These are phyloP conservation scores for Ramaria sp. DNA, from an alignment of 768 basidiomycete genomes.

Conservation along the genomic window DNA sequence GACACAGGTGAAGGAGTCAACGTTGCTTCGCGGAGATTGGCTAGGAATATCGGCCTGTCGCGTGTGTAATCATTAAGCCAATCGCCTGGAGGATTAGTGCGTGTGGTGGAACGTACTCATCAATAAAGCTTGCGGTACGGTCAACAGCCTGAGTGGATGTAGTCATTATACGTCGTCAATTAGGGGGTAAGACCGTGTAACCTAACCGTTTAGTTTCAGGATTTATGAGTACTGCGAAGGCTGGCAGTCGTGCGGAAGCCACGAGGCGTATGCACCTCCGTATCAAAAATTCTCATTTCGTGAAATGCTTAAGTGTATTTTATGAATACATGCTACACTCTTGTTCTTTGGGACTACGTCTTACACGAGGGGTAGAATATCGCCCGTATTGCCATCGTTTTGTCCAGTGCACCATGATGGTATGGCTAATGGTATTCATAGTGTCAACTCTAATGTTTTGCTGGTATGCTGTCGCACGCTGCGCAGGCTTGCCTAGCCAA, in stretches of 20 bases:
- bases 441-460: too few relatives aligned
- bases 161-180: not conserved
- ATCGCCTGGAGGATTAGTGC: not conserved
- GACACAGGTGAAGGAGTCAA: not conserved
- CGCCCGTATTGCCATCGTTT: too few relatives aligned
- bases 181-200: not conserved
- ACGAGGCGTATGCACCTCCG: not conserved
- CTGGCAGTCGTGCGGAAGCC: not conserved
- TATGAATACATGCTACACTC: too few relatives aligned
- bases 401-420: too few relatives aligned
- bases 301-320: not conserved
- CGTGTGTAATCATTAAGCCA: not conserved
- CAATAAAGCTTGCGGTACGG: not conserved
- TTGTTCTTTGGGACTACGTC: too few relatives aligned
- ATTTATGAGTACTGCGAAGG: not conserved
- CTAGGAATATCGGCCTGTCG: not conserved
- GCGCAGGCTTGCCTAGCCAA: too few relatives aligned
- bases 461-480: too few relatives aligned
- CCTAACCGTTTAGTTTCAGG: not conserved
- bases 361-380: too few relatives aligned
- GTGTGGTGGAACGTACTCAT: not conserved
- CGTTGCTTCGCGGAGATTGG: constrained; percentile 1
- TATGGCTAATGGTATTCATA: too few relatives aligned
- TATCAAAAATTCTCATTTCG: not conserved
- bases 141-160: not conserved